Percentiles rank a stretch among this genome's conserved stretches.
Evolutionary conservation across 495 filamentous ascomycete genomes (phyloP).

Genomic region (Neurospora sp.): DNA sequence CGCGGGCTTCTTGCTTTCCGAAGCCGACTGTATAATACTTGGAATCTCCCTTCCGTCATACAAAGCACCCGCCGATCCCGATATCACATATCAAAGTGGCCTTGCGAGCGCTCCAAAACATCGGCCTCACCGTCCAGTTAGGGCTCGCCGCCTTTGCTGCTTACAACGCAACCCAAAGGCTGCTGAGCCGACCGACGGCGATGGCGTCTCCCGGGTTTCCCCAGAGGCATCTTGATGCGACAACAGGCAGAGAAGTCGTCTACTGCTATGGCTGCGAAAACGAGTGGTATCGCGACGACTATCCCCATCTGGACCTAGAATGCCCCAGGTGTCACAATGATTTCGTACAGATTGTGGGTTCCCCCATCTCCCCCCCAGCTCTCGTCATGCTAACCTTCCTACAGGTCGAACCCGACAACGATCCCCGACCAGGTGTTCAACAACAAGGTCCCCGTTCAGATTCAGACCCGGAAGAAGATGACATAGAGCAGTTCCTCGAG

Average conservation of each 20-base stretch:
- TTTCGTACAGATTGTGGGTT: slow-evolving; percentile 71
- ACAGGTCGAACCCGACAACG: slow-evolving; percentile 30
- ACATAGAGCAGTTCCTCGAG: slow-evolving; percentile 38
- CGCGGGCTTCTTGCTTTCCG: background rate
- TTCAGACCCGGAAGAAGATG: slow-evolving; percentile 37
- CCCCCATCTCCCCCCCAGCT: background rate
- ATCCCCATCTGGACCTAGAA: slow-evolving; percentile 35
- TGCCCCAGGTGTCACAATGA: slow-evolving; percentile 77
- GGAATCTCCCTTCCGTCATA: background rate
- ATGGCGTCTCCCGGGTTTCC: slow-evolving; percentile 21
- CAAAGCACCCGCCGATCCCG: background rate
- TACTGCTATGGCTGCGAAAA: slow-evolving; percentile 71
- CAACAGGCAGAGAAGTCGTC: slow-evolving; percentile 52
- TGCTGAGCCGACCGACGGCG: slow-evolving; percentile 24
- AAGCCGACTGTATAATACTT: background rate
- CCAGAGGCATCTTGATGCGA: slow-evolving; percentile 29
- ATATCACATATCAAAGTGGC: slow-evolving; percentile 28
- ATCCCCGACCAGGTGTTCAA: slow-evolving; percentile 28
- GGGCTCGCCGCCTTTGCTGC: slow-evolving; percentile 39
- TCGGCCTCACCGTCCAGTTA: slow-evolving; percentile 39
- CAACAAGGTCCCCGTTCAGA: slow-evolving; percentile 29
- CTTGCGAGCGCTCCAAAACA: slow-evolving; percentile 35
- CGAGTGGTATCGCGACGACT: slow-evolving; percentile 67
- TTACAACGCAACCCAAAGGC: slow-evolving; percentile 27
- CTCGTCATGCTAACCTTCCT: slow-evolving; percentile 11